Evolutionary conservation across 2,329 filamentous ascomycete species (phyloP).

Genomic region (Coniochaeta hoffmannii): DNA sequence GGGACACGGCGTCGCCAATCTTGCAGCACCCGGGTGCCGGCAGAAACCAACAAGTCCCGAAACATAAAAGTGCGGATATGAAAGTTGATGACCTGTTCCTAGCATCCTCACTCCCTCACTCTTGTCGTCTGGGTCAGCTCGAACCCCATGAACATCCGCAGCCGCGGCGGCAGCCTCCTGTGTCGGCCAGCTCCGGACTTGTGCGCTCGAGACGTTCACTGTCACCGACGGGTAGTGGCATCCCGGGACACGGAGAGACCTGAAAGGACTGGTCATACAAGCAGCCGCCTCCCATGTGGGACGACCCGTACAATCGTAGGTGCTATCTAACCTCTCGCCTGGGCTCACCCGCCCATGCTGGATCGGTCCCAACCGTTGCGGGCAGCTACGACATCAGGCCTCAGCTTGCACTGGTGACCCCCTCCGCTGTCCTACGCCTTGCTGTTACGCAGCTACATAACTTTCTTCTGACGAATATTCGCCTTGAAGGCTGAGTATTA

Average conservation of each 20-base stretch:
- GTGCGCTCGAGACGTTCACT: neutral
- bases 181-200: neutral
- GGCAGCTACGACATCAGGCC: neutral
- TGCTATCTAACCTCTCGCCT: neutral
- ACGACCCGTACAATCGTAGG: neutral
- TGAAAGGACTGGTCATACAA: neutral
- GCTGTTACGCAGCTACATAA: constrained; percentile 1
- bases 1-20: constrained; percentile 25
- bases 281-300: neutral
- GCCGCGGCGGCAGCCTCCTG: neutral
- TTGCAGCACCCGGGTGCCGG: constrained; percentile 16
- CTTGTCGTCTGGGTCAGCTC: neutral
- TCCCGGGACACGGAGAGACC: neutral
- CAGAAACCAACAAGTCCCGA: neutral
- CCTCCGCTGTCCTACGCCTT: neutral
- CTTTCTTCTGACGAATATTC: constrained; percentile 3
- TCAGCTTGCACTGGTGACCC: neutral
- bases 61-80: neutral
- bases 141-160: neutral
- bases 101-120: neutral
- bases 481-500: neutral
- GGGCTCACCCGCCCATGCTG: neutral
- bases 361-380: neutral
- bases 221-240: neutral
- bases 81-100: neutral